phyloP scores from a whole-genome alignment of 257 asterid species.

The Catharanthus roseus region DNA sequence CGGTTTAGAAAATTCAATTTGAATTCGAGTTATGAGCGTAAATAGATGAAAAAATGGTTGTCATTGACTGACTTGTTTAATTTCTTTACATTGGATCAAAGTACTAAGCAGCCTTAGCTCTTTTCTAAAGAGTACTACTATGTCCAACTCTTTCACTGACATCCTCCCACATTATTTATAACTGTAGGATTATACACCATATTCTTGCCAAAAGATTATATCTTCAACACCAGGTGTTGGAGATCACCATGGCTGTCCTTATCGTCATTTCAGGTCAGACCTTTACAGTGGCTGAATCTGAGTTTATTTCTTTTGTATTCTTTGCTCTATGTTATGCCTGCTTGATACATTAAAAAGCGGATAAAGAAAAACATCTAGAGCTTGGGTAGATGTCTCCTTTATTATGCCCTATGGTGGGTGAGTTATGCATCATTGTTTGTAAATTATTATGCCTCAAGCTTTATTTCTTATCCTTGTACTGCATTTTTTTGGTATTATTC shows the following conservation, averaged over 20 bases:
- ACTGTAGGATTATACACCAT: slow-evolving; percentile 97
- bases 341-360: neutral
- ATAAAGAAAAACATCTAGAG: neutral
- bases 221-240: slow-evolving; percentile 83
- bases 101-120: neutral
- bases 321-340: slow-evolving; percentile 2
- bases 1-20: neutral
- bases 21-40: neutral
- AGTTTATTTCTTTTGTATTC: slow-evolving; percentile 11
- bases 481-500: neutral
- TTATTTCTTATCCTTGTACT: neutral
- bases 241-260: slow-evolving; percentile 98
- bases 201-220: slow-evolving; percentile 86
- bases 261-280: slow-evolving; percentile 87
- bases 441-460: no score
- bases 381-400: neutral
- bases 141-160: neutral
- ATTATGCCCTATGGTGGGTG: no score
- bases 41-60: neutral
- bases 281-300: slow-evolving; percentile 14
- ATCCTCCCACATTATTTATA: slow-evolving; percentile 11
- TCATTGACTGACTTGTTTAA: neutral
- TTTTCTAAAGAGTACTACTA: neutral
- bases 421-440: no score
- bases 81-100: neutral